phyloP scores from a whole-genome alignment of 768 basidiomycete genomes.

The Hypholoma sublateritium region DNA sequence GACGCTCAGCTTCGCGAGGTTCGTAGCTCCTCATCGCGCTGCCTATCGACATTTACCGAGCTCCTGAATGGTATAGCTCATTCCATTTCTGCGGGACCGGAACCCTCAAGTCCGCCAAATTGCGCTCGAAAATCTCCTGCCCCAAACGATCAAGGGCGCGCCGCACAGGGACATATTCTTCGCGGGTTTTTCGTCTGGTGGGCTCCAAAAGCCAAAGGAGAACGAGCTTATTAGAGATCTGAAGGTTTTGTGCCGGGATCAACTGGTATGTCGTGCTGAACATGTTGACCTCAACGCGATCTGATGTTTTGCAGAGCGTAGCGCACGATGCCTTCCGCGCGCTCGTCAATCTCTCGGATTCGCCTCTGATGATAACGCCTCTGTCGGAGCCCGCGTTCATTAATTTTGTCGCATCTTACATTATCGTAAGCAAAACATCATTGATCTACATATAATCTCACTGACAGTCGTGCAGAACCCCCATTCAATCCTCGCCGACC shows the following conservation, averaged over 20 bases:
- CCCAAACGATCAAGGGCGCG: constrained; percentile 73
- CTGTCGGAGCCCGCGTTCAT: constrained; percentile 76
- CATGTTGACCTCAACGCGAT: neutral
- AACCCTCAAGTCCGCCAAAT: constrained; percentile 88
- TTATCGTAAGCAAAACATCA: constrained; percentile 60
- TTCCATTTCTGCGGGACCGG: constrained; percentile 81
- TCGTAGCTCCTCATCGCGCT: constrained; percentile 10
- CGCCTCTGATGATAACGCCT: constrained; percentile 60
- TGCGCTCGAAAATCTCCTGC: constrained; percentile 80
- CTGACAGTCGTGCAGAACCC: constrained; percentile 63
- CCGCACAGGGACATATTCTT: constrained; percentile 78
- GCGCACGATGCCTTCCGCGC: constrained; percentile 96
- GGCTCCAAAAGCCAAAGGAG: constrained; percentile 59
- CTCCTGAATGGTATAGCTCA: constrained; percentile 45
- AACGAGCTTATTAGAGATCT: constrained; percentile 75
- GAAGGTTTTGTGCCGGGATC: constrained; percentile 86
- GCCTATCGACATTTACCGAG: neutral
- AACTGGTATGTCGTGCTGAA: constrained; percentile 51
- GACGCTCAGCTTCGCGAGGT: constrained; percentile 50
- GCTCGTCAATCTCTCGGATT: constrained; percentile 91
- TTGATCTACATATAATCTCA: constrained; percentile 3
- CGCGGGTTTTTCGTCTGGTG: constrained; percentile 53
- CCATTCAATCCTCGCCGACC: constrained; percentile 87
- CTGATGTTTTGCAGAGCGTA: constrained; percentile 54
- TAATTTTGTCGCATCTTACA: constrained; percentile 83